A percentile compares a stretch with the other conserved stretches of the same genome.
Evolutionary conservation across 805 yeast genomes (phyloP).

Genomic region (Candida krabiensis): DNA sequence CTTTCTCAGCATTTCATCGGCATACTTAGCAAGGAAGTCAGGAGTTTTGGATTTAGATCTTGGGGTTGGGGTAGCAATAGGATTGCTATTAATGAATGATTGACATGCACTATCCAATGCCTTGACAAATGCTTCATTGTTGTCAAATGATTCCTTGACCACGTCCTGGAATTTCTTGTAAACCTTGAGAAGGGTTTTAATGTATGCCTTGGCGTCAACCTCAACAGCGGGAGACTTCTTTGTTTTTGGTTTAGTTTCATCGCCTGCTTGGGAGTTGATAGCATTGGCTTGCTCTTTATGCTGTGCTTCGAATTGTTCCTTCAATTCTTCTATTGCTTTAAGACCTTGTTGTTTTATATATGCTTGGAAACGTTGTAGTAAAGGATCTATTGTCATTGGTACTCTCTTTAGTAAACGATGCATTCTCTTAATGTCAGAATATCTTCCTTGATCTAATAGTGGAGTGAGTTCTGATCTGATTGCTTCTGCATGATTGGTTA

Average conservation of each 20-base stretch:
- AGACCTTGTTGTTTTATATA: conserved; percentile 70
- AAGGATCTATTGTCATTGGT: conserved; percentile 73
- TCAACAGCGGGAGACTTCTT: conserved; percentile 34
- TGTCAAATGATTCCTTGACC: conserved; percentile 65
- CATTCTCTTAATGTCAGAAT: conserved; percentile 75
- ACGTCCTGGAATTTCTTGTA: conserved; percentile 66
- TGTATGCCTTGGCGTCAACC: conserved; percentile 75
- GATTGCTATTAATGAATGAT: conserved; percentile 76
- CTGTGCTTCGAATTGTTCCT: conserved; percentile 28
- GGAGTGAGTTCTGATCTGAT: conserved; percentile 75
- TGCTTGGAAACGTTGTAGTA: conserved; percentile 69
- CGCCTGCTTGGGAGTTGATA: conserved; percentile 12
- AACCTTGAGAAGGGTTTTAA: conserved; percentile 70
- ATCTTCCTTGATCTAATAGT: conserved; percentile 72
- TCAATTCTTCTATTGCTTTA: conserved; percentile 58
- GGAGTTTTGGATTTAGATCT: conserved; percentile 78
- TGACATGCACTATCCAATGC: conserved; percentile 90
- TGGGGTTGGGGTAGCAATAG: conserved; percentile 69
- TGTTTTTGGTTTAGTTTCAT: conserved; percentile 15
- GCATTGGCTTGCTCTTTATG: conserved; percentile 25
- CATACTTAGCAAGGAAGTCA: conserved; percentile 84
- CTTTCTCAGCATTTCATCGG: conserved; percentile 79
- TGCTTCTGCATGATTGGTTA: conserved; percentile 72
- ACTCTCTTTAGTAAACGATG: conserved; percentile 75
- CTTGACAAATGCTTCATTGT: conserved; percentile 75